Conservation (phyloP, 1,284 basidiomycete species). For the Apiotrichum porosum region DNA sequence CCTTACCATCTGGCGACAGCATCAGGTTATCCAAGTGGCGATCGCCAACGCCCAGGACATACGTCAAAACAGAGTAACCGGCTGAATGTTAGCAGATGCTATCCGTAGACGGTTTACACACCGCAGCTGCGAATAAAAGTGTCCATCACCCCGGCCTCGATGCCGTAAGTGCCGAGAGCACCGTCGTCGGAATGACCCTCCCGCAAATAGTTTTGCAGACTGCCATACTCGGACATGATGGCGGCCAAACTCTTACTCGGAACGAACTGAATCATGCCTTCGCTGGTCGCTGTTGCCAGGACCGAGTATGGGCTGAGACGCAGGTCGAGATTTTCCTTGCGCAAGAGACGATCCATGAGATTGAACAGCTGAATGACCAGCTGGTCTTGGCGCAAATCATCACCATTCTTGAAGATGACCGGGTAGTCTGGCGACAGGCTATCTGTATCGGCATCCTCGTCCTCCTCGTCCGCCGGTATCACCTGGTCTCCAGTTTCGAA, state of each 20-base stretch:
- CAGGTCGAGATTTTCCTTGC: conserved; percentile 93
- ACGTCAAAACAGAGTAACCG: conserved; percentile 97
- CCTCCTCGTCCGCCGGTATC: conserved; percentile 18
- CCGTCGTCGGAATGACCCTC: conserved; percentile 84
- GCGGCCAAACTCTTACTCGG: conserved; percentile 91
- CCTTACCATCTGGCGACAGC: conserved; percentile 79
- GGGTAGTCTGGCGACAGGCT: conserved; percentile 61
- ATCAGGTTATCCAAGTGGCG: conserved; percentile 95
- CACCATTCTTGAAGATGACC: conserved; percentile 97
- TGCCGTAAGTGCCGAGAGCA: conserved; percentile 85
- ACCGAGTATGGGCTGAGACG: conserved; percentile 91
- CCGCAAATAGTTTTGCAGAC: conserved; percentile 80
- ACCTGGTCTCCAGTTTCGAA: conserved; percentile 59
- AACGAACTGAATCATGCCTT: conserved; percentile 96
- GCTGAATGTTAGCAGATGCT: conserved; percentile 54
- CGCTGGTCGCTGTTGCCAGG: conserved; percentile 81
- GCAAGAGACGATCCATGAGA: conserved; percentile 70
- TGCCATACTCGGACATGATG: conserved; percentile 89
- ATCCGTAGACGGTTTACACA: conserved; percentile 51
- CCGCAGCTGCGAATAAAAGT: conserved; percentile 96
- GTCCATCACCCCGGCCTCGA: conserved; percentile 86
- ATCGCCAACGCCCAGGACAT: conserved; percentile 93
- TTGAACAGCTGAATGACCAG: conserved; percentile 30
- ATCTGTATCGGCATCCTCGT: conserved; percentile 19
- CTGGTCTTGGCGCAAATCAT: conserved; percentile 80